Conservation (phyloP, 768 basidiomycete species). For the Postia placenta region DNA sequence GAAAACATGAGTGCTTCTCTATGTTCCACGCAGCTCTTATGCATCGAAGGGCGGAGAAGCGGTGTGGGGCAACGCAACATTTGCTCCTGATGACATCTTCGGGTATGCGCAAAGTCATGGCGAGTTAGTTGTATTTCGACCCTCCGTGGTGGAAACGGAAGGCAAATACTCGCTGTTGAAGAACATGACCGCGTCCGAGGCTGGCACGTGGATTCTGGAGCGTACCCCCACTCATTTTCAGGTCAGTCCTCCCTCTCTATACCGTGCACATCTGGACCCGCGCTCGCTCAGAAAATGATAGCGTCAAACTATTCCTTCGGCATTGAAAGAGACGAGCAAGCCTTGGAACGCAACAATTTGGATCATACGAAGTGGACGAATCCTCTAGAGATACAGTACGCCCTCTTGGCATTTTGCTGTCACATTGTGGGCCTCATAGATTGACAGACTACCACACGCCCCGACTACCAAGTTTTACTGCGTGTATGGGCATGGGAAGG, state of each 20-base stretch:
- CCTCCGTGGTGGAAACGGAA: constrained; percentile 12
- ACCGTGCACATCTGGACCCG: not conserved
- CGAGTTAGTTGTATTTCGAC: constrained; percentile 76
- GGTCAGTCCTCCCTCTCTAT: constrained; percentile 29
- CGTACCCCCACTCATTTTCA: constrained; percentile 83
- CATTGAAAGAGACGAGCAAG: constrained; percentile 69
- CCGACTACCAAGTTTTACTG: constrained; percentile 92
- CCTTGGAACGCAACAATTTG: constrained; percentile 56
- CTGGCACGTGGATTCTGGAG: constrained; percentile 72
- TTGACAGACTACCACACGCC: constrained; percentile 72
- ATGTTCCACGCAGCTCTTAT: too few species aligned
- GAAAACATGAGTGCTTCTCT: too few species aligned
- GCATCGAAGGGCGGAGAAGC: constrained; percentile 70
- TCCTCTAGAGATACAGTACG: constrained; percentile 72
- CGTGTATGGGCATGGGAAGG: constrained; percentile 92
- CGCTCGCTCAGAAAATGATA: constrained; percentile 63
- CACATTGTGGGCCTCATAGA: not conserved
- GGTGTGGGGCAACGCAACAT: constrained; percentile 73
- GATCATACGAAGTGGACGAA: constrained; percentile 91
- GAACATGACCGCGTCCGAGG: constrained; percentile 79
- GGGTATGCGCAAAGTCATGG: constrained; percentile 63
- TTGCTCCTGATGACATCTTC: constrained; percentile 74
- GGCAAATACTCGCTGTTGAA: constrained; percentile 17
- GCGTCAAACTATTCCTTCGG: constrained; percentile 83
- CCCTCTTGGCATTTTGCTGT: not conserved